These are phyloP conservation scores for Sclerotiophoma versabilis DNA, from an alignment of 2,329 filamentous ascomycete genomes.

Conservation along the genomic window DNA sequence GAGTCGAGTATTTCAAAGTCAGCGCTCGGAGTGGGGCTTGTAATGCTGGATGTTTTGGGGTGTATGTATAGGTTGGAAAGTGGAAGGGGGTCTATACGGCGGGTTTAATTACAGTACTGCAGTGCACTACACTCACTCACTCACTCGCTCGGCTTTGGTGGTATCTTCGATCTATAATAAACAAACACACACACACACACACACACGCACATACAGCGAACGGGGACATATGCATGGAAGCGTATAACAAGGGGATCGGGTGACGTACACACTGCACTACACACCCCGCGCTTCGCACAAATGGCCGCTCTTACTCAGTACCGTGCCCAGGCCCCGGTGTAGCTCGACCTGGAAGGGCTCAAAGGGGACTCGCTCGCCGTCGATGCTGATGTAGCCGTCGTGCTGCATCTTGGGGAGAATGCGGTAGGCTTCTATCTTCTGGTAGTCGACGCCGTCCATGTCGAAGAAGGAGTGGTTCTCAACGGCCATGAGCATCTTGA, in stretches of 20 bases:
- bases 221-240: not conserved
- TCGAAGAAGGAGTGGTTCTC: constrained; percentile 81
- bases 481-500: constrained; percentile 75
- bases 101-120: no score
- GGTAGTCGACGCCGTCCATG: constrained; percentile 76
- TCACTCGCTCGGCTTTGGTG: no score
- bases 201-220: not conserved
- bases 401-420: constrained; percentile 72
- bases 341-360: constrained; percentile 91
- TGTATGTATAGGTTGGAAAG: no score
- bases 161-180: constrained; percentile 9
- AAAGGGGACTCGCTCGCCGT: constrained; percentile 88
- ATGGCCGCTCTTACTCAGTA: constrained; percentile 77
- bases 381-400: constrained; percentile 88
- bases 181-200: not conserved
- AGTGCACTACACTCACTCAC: no score
- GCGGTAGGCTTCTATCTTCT: constrained; percentile 86
- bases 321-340: constrained; percentile 80
- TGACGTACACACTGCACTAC: constrained; percentile 10
- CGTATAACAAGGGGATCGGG: no score
- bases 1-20: no score
- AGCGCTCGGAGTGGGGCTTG: no score
- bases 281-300: constrained; percentile 68
- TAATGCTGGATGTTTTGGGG: no score
- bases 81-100: no score